phyloP scores from a whole-genome alignment of 2,329 filamentous ascomycete genomes.

The Diaporthe sp. region DNA sequence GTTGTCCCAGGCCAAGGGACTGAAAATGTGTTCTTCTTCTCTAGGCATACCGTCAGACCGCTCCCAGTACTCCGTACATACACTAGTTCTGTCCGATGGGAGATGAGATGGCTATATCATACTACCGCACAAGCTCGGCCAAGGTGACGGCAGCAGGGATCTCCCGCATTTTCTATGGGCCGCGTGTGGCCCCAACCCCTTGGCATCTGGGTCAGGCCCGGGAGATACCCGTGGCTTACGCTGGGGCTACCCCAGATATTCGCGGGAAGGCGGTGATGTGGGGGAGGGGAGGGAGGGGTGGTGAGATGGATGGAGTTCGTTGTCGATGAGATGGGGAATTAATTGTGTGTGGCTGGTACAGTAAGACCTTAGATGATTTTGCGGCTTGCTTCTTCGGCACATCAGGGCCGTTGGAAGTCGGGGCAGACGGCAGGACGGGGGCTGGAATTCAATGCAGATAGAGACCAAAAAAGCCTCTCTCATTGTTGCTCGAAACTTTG shows the following conservation, averaged over 20 bases:
- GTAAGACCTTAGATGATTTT: neutral
- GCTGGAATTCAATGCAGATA: neutral
- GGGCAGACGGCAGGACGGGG: neutral
- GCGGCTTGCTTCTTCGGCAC: neutral
- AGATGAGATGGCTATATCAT: conserved; percentile 16
- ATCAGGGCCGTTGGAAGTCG: too few relatives aligned
- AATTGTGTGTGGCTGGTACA: conserved; percentile 23
- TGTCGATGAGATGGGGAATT: conserved; percentile 1
- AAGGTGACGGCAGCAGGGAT: conserved; percentile 25
- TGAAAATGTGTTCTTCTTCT: neutral
- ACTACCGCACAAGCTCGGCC: conserved; percentile 22
- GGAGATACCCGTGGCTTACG: conserved; percentile 5
- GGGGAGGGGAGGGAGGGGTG: neutral
- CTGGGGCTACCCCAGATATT: conserved; percentile 28
- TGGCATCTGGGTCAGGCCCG: conserved; percentile 24
- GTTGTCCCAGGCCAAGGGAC: neutral
- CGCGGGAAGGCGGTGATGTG: neutral
- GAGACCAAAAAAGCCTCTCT: neutral
- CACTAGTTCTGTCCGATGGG: conserved; percentile 12
- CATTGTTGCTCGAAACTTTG: neutral
- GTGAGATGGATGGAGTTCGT: conserved; percentile 1
- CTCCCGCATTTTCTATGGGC: conserved; percentile 20
- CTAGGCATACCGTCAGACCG: neutral
- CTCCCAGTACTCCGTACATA: neutral
- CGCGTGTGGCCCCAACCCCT: neutral